These are phyloP conservation scores for Neonectria punicea DNA, from an alignment of 2,329 filamentous ascomycete genomes.

Conservation along the genomic window DNA sequence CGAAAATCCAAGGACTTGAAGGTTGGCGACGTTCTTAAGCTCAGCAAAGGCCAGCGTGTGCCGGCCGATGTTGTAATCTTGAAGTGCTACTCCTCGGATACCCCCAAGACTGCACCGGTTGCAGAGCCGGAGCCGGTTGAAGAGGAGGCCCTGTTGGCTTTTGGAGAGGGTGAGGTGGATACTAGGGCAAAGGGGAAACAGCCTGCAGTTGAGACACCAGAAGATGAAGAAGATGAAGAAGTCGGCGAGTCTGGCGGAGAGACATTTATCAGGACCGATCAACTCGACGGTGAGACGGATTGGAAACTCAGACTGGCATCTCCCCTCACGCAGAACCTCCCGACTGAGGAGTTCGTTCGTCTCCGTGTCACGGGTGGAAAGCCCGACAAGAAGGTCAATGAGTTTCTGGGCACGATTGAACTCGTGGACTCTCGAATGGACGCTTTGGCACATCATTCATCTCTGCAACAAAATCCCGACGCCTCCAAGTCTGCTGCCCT, in stretches of 20 bases:
- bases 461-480: conserved; percentile 48
- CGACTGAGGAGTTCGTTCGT: conserved; percentile 75
- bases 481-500: conserved; percentile 73
- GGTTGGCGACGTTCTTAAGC: conserved; percentile 94
- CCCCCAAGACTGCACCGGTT: conserved; percentile 44
- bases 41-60: conserved; percentile 91
- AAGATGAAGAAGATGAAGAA: conserved; percentile 44
- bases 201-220: conserved; percentile 41
- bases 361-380: conserved; percentile 83
- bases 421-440: conserved; percentile 67
- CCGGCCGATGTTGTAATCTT: conserved; percentile 95
- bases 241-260: conserved; percentile 72
- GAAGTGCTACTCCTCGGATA: conserved; percentile 78
- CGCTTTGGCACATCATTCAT: conserved; percentile 56
- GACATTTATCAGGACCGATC: conserved; percentile 96
- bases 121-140: conserved; percentile 47
- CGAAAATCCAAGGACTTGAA: conserved; percentile 90
- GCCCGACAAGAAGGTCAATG: conserved; percentile 93
- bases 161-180: conserved; percentile 50
- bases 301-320: conserved; percentile 96
- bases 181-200: conserved; percentile 49
- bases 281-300: conserved; percentile 96
- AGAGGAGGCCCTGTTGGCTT: conserved; percentile 56
- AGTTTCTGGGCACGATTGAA: conserved; percentile 91
- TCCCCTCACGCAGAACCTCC: conserved; percentile 82